phyloP scores from a whole-genome alignment of 164 flowering plant species.

The Brasenia schreberi region DNA sequence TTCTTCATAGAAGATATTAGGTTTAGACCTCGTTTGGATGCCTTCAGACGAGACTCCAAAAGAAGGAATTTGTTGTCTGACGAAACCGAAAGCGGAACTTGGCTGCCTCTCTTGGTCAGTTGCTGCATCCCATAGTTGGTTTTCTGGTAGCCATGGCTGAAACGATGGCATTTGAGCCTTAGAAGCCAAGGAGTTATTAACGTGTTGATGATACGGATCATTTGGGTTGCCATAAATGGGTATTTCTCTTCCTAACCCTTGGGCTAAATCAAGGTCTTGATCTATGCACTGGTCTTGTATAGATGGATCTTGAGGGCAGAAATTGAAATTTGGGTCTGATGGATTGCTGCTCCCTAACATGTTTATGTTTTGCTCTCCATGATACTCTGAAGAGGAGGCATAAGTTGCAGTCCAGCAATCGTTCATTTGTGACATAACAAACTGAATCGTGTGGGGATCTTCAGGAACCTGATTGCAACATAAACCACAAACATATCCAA shows the following conservation, averaged over 20 bases:
- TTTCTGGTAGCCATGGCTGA: background rate
- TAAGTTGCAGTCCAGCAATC: conserved; percentile 5
- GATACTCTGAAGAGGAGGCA: background rate
- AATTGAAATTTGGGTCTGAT: conserved; percentile 8
- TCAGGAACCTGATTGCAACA: conserved; percentile 34
- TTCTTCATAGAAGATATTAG: conserved; percentile 19
- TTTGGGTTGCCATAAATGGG: background rate
- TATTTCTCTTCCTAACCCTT: background rate
- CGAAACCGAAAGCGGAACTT: background rate
- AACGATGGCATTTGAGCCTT: background rate
- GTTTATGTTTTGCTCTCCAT: conserved; percentile 23
- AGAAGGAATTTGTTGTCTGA: background rate
- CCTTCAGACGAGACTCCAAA: conserved; percentile 2
- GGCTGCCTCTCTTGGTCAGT: background rate
- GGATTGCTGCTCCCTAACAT: conserved; percentile 8
- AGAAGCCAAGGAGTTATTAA: background rate
- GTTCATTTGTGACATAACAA: conserved; percentile 32
- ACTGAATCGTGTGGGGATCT: conserved; percentile 42
- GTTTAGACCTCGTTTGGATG: conserved; percentile 5
- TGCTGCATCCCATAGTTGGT: background rate
- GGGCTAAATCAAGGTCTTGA: background rate
- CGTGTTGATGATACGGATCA: background rate
- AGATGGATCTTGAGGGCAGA: background rate
- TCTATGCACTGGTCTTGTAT: background rate
- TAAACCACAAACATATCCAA: background rate